These are phyloP conservation scores for Colletotrichum chlorophyti DNA, from an alignment of 2,329 filamentous ascomycete species.

Conservation along the genomic window DNA sequence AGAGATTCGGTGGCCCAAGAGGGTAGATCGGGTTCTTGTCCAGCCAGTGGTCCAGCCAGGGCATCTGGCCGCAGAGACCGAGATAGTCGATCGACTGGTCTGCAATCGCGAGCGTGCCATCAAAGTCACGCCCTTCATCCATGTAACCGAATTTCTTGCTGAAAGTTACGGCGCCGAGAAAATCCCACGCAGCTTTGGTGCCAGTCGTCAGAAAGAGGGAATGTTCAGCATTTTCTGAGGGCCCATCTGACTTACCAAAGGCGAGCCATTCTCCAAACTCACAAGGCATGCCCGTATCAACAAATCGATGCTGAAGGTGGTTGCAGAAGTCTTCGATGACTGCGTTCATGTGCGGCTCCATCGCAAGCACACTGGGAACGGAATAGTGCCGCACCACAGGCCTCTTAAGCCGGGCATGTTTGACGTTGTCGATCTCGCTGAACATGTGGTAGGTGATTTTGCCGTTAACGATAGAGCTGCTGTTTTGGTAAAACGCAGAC, in stretches of 20 bases:
- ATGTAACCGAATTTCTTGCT: conserved; percentile 49
- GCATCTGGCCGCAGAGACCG: conserved; percentile 36
- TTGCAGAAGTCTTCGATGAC: conserved; percentile 38
- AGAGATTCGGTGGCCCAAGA: conserved; percentile 33
- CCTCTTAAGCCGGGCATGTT: conserved; percentile 43
- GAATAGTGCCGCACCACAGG: conserved; percentile 46
- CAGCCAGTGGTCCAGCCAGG: conserved; percentile 34
- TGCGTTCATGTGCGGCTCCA: conserved; percentile 41
- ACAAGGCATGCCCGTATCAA: conserved; percentile 29
- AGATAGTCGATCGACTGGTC: conserved; percentile 43
- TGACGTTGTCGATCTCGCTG: conserved; percentile 39
- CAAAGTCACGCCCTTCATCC: conserved; percentile 43
- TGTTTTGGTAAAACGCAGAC: conserved; percentile 46
- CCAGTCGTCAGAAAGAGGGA: neutral
- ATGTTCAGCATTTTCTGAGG: neutral
- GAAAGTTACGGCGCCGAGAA: conserved; percentile 48
- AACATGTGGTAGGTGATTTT: conserved; percentile 47
- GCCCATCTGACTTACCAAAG: conserved; percentile 31
- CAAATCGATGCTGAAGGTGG: conserved; percentile 38
- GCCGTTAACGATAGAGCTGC: conserved; percentile 40
- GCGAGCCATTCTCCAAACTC: conserved; percentile 34
- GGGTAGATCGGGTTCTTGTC: conserved; percentile 38
- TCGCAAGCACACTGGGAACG: conserved; percentile 32
- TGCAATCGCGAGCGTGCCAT: conserved; percentile 39
- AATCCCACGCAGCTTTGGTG: conserved; percentile 47